These are phyloP conservation scores for Arabis hirsuta DNA, from an alignment of 345 rosid species.

Conservation along the genomic window DNA sequence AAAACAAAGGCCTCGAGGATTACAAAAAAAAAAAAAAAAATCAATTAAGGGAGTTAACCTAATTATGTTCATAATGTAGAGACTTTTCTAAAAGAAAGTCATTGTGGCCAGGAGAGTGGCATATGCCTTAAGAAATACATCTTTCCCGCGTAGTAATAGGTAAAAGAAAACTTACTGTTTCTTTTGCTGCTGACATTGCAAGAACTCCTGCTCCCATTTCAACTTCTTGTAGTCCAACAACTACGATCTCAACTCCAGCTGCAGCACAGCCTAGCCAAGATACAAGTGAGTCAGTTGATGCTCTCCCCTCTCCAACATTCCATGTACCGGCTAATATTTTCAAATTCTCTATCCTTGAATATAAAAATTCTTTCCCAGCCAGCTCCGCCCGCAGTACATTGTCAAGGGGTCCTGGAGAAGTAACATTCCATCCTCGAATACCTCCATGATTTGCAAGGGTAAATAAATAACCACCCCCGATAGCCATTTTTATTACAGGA, in stretches of 20 bases:
- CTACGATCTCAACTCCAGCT: conserved; percentile 68
- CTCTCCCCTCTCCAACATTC: conserved; percentile 87
- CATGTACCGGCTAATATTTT: conserved; percentile 70
- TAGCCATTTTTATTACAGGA: conserved; percentile 66
- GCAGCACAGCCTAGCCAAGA: conserved; percentile 74
- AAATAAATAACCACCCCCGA: conserved; percentile 67
- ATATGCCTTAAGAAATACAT: conserved; percentile 1
- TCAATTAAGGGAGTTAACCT: conserved; percentile 12
- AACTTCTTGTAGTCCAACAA: conserved; percentile 83
- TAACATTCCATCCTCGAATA: conserved; percentile 79
- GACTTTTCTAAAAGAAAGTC: conserved; percentile 18
- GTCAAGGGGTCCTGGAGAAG: conserved; percentile 79
- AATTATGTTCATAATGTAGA: background rate
- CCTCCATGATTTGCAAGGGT: conserved; percentile 85
- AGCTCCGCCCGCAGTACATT: conserved; percentile 60
- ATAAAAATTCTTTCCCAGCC: conserved; percentile 61
- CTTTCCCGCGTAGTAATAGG: conserved; percentile 1
- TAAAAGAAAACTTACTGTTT: conserved; percentile 64
- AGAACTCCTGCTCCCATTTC: conserved; percentile 93
- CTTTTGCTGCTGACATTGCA: conserved; percentile 90
- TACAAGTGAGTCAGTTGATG: conserved; percentile 63
- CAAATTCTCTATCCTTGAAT: conserved; percentile 64
- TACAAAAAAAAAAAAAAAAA: conserved; percentile 3
- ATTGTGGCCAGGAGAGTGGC: conserved; percentile 20
- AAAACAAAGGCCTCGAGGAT: conserved; percentile 11